Base-by-base conservation (phyloP, 2,329 filamentous ascomycete species). In the Cladosporium halotolerans region DNA sequence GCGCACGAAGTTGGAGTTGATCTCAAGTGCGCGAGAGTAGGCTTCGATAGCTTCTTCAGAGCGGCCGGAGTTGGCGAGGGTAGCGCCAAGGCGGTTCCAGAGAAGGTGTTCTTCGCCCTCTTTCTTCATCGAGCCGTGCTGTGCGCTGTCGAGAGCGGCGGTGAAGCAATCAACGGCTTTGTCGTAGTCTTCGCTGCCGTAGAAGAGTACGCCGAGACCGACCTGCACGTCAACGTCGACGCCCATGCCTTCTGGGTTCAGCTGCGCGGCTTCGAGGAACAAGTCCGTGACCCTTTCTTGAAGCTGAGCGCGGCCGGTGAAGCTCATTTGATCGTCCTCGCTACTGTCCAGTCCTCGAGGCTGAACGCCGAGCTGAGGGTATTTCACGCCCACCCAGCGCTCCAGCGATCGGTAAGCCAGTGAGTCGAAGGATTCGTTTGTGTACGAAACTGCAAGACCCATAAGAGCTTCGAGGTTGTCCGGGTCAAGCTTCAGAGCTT, bases 171-270 rank as follows among this genome's bases (percentile, higher is more conserved):
- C 93, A 36, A 99, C 92, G 0, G 93, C 93, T 75, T 99, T 99
- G 68, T 93, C 89, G 75, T 96, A 97, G 68, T 97, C 92, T 72
- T 99, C 93, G 31, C 89, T 90, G 48, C 92, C 93, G 73, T 99
- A 99, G 76, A 99, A 97, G 13, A 99, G 81, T 4, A 99, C 93
- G 34, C 95, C 95, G 1, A 99, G 79, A 1, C 93, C 93, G 55
- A 99, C 93, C 72, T 99, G 95, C 7, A 99, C 93, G 68, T 99
- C 93, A 0, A 93, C 93, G 66, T 99, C 95, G 88, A 99, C 97
- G 65, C 93, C 89, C 65, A 90, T 89, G 56, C 92, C 93, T 45
- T 89, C 85, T 0, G 93, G 93, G 31, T 89, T 93, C 45, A 96
- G 81, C 64, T 96, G 91, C 0, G 93, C 93, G 0, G 93, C 93